Percentiles rank a stretch among this genome's conserved stretches.
These are phyloP conservation scores for Vicia villosa DNA, from an alignment of 306 rosid genomes.

Conservation along the genomic window DNA sequence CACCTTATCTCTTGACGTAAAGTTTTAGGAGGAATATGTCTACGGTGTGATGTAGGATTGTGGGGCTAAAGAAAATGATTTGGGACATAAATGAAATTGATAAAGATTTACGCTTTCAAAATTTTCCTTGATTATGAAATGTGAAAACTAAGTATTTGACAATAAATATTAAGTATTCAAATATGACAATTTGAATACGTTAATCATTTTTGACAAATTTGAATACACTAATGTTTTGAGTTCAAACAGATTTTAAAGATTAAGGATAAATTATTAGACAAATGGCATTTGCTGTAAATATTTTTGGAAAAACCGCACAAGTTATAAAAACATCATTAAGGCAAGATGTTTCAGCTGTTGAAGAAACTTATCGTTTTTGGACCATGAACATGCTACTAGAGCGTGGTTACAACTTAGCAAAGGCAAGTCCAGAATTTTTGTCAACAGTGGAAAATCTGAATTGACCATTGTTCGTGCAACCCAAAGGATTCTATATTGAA, in stretches of 20 bases:
- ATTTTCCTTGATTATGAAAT: background rate
- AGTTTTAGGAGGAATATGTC: background rate
- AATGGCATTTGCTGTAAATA: no score
- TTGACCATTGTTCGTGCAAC: no score
- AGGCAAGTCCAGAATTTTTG: no score
- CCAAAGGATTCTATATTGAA: no score
- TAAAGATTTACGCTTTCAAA: background rate
- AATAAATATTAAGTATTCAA: background rate
- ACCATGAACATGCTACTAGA: no score
- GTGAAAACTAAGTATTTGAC: constrained; percentile 11
- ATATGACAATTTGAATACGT: background rate
- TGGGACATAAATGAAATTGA: background rate
- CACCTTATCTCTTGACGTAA: background rate
- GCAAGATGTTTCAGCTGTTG: no score
- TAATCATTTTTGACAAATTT: background rate
- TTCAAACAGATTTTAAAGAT: background rate
- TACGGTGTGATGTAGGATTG: background rate
- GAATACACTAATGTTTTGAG: background rate
- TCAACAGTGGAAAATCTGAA: no score
- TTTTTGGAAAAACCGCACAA: no score
- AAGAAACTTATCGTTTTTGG: no score
- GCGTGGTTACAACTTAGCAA: no score
- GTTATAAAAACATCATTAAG: no score
- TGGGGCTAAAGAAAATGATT: constrained; percentile 12
- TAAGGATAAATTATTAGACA: background rate